Base-by-base conservation (phyloP, 2,329 filamentous ascomycete species). In the Xylariaceae sp. region DNA sequence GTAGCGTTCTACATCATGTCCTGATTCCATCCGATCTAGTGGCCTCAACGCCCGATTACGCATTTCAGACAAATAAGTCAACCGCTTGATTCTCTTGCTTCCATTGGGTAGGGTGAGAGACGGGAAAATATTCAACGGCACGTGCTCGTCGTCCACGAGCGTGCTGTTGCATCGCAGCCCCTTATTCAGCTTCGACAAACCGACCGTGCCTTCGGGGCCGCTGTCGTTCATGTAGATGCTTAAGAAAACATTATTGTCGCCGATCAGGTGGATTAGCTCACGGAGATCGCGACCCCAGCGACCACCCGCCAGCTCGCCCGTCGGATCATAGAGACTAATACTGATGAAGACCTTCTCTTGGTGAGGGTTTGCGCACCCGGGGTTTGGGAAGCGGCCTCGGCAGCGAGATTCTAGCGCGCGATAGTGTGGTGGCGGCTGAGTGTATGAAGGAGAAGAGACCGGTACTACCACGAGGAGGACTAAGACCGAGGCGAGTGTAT, bases 201-300 rank as follows among this genome's bases (percentile, higher is more conserved):
- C n/a, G 26, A 64, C 60, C 42, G 68, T 69, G 13, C 79, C 80
- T 22, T 68, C 64, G 1, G 69, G 63, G 2, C 81, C 81, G 24
- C 82, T 77, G 55, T 85, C 79, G 53, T 86, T 85, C 57, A 87
- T 85, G 59, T 87, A 89, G 24, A 89, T 76, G 60, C 82, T 86
- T 41, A 89, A 62, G 55, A 81, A 86, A 2, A 84, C 79, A 53
- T 87, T 85, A 28, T 83, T 67, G 12, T 73, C 71, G 0, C 85
- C 85, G 29, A 89, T 67, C 22, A 86, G 59, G 37, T 85, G 69
- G 24, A 89, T 73, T 40, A 89, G 62, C 16, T 78, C 66, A 31
- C 82, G 56, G 1, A 89, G 57, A 18, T 73, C 71, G 44, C 72
- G 59, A 0, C 80, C 83, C 85, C 85, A 89, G 19, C 68, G 65